These are phyloP conservation scores for Zizania palustris DNA, from an alignment of 202 grass and related monocot species.

Conservation along the genomic window DNA sequence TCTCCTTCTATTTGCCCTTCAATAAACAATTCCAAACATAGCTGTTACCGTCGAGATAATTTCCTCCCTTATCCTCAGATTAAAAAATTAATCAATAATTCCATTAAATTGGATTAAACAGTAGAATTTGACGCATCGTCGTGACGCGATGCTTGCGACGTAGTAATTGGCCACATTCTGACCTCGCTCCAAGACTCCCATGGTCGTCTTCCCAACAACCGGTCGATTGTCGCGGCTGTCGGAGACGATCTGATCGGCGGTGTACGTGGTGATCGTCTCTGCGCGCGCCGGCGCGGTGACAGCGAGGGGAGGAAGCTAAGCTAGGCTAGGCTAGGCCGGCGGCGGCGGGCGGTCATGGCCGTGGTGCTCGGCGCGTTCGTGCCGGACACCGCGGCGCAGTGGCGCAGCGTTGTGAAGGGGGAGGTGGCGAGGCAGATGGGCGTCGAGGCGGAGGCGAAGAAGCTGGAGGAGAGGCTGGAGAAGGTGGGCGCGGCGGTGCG, in stretches of 20 bases:
- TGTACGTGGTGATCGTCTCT: too few species aligned
- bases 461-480: slow-evolving; percentile 47
- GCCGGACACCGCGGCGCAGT: slow-evolving; percentile 57
- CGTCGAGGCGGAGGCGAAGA: slow-evolving; percentile 45
- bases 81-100: not conserved
- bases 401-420: slow-evolving; percentile 46
- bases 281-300: not conserved
- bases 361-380: slow-evolving; percentile 64
- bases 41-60: not conserved
- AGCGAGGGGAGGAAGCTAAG: not conserved
- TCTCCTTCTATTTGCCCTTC: not conserved
- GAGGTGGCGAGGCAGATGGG: slow-evolving; percentile 49
- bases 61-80: not conserved
- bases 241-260: not conserved
- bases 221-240: not conserved
- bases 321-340: too few species aligned
- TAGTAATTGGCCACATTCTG: slow-evolving; percentile 30
- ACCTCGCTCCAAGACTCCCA: not conserved
- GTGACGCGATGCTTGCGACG: slow-evolving; percentile 31
- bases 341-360: slow-evolving; percentile 39
- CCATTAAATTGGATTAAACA: not conserved
- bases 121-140: not conserved
- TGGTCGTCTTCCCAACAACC: not conserved
- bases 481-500: slow-evolving; percentile 41
- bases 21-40: not conserved